phyloP scores from a whole-genome alignment of 192 early-diverging fungal genomes.

The Obelidium mucronatum region DNA sequence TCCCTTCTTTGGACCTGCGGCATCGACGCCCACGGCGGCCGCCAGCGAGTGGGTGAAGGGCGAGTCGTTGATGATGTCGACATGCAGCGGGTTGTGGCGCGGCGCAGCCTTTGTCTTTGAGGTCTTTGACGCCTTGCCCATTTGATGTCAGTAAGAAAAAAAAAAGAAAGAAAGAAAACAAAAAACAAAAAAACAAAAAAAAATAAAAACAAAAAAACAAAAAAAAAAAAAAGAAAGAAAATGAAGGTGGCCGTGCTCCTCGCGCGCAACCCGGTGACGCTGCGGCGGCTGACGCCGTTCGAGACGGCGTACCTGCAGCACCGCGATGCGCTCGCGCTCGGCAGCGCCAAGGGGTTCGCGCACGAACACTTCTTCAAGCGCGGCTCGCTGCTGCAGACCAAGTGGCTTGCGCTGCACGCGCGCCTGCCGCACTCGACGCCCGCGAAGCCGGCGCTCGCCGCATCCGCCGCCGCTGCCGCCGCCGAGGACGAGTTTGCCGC shows the following conservation, averaged over 20 bases:
- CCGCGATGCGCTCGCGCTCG: slow-evolving; percentile 58
- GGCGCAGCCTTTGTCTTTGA: slow-evolving; percentile 33
- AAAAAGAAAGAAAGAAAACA: slow-evolving; percentile 1
- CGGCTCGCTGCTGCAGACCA: slow-evolving; percentile 72
- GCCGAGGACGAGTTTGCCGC: slow-evolving; percentile 59
- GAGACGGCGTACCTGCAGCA: slow-evolving; percentile 75
- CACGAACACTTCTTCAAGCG: slow-evolving; percentile 81
- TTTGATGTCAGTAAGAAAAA: background rate
- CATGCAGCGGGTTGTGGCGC: slow-evolving; percentile 85
- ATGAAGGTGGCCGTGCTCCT: slow-evolving; percentile 67
- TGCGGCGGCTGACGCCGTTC: slow-evolving; percentile 66
- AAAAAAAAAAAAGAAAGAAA: slow-evolving; percentile 1
- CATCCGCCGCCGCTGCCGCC: background rate
- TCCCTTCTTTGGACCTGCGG: slow-evolving; percentile 46
- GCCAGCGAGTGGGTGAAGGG: slow-evolving; percentile 30
- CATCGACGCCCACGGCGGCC: slow-evolving; percentile 49
- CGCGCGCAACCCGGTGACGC: slow-evolving; percentile 72
- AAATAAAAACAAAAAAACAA: slow-evolving; percentile 14
- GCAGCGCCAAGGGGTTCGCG: slow-evolving; percentile 60
- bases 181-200: background rate
- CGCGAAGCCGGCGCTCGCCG: slow-evolving; percentile 9
- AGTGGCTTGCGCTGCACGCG: slow-evolving; percentile 56
- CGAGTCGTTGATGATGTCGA: slow-evolving; percentile 64
- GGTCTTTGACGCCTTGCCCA: slow-evolving; percentile 34
- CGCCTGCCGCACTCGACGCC: background rate